Evolutionary conservation across 2,329 filamentous ascomycete species (phyloP), one percentile per base, ranked within the genome.

Genomic region (Claviceps humidiphila): DNA sequence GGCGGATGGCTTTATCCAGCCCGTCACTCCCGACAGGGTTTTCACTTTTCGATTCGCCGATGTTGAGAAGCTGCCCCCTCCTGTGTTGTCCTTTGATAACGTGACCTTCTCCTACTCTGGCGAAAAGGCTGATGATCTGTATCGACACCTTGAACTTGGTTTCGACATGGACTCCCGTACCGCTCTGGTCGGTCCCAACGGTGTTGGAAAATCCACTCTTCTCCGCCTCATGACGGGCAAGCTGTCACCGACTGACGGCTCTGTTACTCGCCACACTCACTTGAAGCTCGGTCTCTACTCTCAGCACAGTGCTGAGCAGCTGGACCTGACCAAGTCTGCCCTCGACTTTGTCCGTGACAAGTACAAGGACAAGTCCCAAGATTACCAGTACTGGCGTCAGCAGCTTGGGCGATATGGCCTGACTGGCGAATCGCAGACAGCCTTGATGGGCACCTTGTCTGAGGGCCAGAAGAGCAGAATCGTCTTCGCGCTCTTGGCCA

Each of bases 101-200:
- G 93, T 98, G 61, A 95, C 89, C 53, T 98, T 98, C 76, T 95
- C 91, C 44, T 98, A 98, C 79, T 95, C 89, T 52, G 93, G 93
- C 56, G 81, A 95, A 14, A 64, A 81, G 51, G 83, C 87, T 65
- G 93, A 98, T 67, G 94, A 95, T 68, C 77, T 98, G 51, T 98
- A 98, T 77, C 88, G 91, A 71, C 82, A 96, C 74, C 81, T 98
- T 43, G 93, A 98, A 68, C 87, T 98, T 58, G 93, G 93, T 82
- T 93, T 98, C 63, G 94, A 98, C 72, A 98, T 98, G 93, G 93
- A 98, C 76, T 96, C 90, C 57, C 85, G 93, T 74, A 95, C 90
- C 47, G 91, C 91, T 47, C 84, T 98, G 56, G 93, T 98, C 66
- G 93, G 93, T 55, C 93, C 93, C 68, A 97, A 97, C 72, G 93